These are phyloP conservation scores for Fraxinus nigra DNA, from an alignment of 305 asterid species.

Conservation along the genomic window DNA sequence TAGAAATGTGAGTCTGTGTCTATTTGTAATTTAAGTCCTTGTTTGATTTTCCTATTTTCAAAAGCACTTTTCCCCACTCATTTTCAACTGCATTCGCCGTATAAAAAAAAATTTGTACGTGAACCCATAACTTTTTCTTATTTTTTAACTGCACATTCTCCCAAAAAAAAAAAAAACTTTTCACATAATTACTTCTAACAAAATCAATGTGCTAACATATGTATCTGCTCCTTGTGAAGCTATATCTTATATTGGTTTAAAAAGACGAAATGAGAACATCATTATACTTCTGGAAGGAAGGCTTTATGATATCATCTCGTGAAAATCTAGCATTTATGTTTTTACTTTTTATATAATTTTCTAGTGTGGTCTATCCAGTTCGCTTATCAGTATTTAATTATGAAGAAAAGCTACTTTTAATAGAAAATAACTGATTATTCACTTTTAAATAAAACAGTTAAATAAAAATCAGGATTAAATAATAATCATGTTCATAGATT, in stretches of 20 bases:
- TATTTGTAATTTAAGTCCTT: not conserved
- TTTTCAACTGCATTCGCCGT: not conserved
- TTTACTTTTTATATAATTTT: not conserved
- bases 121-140: not conserved
- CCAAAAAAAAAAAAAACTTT: not conserved
- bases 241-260: not conserved
- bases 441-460: not conserved
- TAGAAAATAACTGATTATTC: not conserved
- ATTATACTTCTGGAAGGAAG: not conserved
- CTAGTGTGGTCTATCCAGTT: not conserved
- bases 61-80: not conserved
- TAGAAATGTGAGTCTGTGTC: not conserved
- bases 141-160: not conserved
- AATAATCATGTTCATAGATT: not conserved
- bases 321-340: not conserved
- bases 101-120: not conserved
- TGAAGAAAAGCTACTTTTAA: not conserved
- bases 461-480: not conserved
- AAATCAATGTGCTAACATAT: not conserved
- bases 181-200: not conserved
- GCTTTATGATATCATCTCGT: not conserved
- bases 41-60: not conserved
- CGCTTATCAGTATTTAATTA: not conserved
- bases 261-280: not conserved
- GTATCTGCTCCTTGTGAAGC: not conserved